Percentiles rank a stretch among this genome's conserved stretches.
Conservation (phyloP, 2,329 filamentous ascomycete genomes). For the Tolypocladium ophioglossoides region DNA sequence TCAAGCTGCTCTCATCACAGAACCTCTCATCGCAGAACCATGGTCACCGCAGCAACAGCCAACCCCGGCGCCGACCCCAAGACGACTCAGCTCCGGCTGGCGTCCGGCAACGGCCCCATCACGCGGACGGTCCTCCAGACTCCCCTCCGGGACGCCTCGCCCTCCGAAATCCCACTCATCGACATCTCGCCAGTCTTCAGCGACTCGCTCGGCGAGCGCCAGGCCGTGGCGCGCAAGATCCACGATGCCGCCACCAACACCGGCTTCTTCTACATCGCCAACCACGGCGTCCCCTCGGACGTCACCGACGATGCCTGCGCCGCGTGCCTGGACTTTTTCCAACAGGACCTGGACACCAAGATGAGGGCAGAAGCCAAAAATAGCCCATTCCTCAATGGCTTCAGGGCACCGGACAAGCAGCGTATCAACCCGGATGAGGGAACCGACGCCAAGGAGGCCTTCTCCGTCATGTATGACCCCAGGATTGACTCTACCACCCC, state of each 20-base stretch:
- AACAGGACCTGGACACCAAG: constrained; percentile 32
- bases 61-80: no score
- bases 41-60: constrained; percentile 2
- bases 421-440: constrained; percentile 39
- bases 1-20: no score
- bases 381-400: constrained; percentile 38
- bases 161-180: constrained; percentile 41
- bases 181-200: constrained; percentile 34
- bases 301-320: constrained; percentile 17
- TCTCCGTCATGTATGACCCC: constrained; percentile 41
- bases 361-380: constrained; percentile 21
- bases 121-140: constrained; percentile 22
- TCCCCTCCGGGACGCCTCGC: constrained; percentile 23
- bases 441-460: constrained; percentile 39
- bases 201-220: constrained; percentile 20
- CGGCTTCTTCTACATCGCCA: constrained; percentile 45
- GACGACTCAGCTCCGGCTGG: constrained; percentile 21
- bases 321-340: constrained; percentile 34
- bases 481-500: constrained; percentile 35
- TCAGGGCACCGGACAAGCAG: constrained; percentile 27
- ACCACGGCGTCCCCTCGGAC: constrained; percentile 32
- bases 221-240: constrained; percentile 29
- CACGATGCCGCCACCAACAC: constrained; percentile 35
- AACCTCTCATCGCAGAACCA: neutral
- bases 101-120: constrained; percentile 26